These are phyloP conservation scores for Tinospora cordifolia DNA, from an alignment of 164 flowering plant species.

Conservation along the genomic window DNA sequence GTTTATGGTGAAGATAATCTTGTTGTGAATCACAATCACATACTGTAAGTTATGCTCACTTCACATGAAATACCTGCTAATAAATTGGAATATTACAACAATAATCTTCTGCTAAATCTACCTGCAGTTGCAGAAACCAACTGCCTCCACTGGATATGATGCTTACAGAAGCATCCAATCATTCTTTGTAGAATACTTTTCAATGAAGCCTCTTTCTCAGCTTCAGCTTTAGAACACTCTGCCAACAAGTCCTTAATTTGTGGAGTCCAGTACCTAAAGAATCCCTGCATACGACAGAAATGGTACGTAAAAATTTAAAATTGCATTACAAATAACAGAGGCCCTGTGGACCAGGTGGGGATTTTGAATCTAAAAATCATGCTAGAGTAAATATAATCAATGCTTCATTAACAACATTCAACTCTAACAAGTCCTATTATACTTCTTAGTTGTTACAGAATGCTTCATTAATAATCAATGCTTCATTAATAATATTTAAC, in stretches of 20 bases:
- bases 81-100: background rate
- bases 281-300: conserved; percentile 54
- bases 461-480: too few relatives aligned
- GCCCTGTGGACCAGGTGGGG: background rate
- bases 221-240: conserved; percentile 77
- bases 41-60: background rate
- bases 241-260: conserved; percentile 49
- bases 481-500: too few relatives aligned
- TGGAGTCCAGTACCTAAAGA: conserved; percentile 90
- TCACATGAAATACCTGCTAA: background rate
- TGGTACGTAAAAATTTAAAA: background rate
- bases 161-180: conserved; percentile 63
- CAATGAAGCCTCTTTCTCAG: conserved; percentile 71
- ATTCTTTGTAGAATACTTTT: conserved; percentile 78
- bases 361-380: background rate
- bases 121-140: conserved; percentile 76
- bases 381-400: background rate
- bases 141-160: conserved; percentile 80
- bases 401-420: background rate
- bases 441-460: too few relatives aligned
- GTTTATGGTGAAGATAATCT: background rate
- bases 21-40: background rate
- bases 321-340: background rate
- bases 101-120: conserved; percentile 7
- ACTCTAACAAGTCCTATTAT: too few relatives aligned